phyloP scores from a whole-genome alignment of 192 early-diverging fungal genomes.

The Lobosporangium transversale region DNA sequence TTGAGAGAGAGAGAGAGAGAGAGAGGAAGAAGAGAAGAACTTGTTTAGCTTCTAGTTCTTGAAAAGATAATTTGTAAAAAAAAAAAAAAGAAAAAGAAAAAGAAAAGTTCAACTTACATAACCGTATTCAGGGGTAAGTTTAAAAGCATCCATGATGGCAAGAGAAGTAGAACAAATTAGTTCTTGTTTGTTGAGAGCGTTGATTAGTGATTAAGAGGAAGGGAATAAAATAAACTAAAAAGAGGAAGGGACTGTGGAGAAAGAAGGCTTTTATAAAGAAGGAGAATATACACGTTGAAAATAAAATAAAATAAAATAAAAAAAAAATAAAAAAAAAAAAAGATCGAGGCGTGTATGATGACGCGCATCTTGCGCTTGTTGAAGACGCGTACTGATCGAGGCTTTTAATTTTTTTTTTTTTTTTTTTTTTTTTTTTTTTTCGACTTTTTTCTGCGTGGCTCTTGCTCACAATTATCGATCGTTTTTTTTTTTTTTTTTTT shows the following conservation, averaged over 20 bases:
- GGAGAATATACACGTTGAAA: too few relatives aligned
- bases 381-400: too few relatives aligned
- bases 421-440: too few relatives aligned
- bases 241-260: too few relatives aligned
- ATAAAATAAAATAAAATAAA: too few relatives aligned
- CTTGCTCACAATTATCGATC: background rate
- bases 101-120: conserved; percentile 56
- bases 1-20: background rate
- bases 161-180: background rate
- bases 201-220: background rate
- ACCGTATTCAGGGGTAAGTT: conserved; percentile 56
- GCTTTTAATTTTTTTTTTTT: too few relatives aligned
- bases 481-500: background rate
- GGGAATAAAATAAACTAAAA: background rate
- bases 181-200: too few relatives aligned
- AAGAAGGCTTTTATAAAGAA: background rate
- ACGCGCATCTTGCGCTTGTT: too few relatives aligned
- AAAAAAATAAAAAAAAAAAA: too few relatives aligned
- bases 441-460: background rate
- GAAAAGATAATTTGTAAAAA: too few relatives aligned
- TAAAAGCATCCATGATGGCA: background rate
- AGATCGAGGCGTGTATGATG: too few relatives aligned
- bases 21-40: background rate
- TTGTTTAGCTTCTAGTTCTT: too few relatives aligned
- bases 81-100: conserved; percentile 3